Evolutionary conservation across 208 protist species (phyloP), one percentile per base, ranked within the genome.

Genomic region (Leishmania gerbilli): DNA sequence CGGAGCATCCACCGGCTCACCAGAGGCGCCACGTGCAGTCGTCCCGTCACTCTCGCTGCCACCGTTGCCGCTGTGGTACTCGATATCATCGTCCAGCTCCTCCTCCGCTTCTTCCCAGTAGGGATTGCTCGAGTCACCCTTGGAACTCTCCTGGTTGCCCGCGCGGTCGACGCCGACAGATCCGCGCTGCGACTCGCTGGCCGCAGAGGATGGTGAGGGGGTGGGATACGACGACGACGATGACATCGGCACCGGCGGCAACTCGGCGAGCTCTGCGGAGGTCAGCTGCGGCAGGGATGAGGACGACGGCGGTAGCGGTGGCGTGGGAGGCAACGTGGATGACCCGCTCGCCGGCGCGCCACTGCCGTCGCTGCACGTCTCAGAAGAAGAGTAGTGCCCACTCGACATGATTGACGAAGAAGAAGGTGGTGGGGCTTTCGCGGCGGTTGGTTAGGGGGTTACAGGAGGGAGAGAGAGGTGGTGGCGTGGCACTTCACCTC

Each of bases 1-100:
- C 51, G 81, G 77, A 3, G 81, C 76, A 67, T 85, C 81, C 42
- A 85, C 60, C 49, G 81, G 71, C 37, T 53, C 55, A 67, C 53
- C 55, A 6, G 74, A 62, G 49, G 74, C 55, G 55, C 74, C 51
- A 19, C 49, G 15, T 15, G 24, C 49, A 55, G 55, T 67, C 6
- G 55, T 19, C 31, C 21, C 17, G 51, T 31, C 9, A 17, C 74
- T 45, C 56, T 77, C 37, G 49, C 56, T 77, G 34, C 55, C 13
- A 76, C 45, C 40, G 45, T 24, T 17, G 40, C 47, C 27, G 71
- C 40, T 19, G 71, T 13, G 11, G 71, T 56, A 24, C 1, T 31
- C 31, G 51, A 55, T 7, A 7, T 72, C 21, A 34, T 72, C 3
- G 15, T 53, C 19, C 42, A 15, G 42, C 19, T 72, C 68, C 27